Percentiles rank a stretch among this genome's conserved stretches.
Conservation (phyloP, 257 asterid genomes). For the Euphrasia confusa region DNA sequence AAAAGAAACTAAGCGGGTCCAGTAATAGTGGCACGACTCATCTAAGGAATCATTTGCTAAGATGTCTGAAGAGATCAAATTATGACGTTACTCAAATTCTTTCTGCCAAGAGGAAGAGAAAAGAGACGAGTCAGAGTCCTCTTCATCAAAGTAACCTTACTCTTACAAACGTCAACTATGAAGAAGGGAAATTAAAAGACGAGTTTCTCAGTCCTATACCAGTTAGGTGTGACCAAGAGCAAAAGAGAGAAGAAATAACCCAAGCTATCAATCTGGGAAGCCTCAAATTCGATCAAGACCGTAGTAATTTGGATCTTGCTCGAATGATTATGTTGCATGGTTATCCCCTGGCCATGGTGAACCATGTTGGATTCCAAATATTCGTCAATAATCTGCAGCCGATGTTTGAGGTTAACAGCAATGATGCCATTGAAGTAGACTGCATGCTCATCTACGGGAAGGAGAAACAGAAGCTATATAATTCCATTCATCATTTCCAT, state of each 20-base stretch:
- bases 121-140: constrained; percentile 50
- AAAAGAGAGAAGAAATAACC: constrained; percentile 51
- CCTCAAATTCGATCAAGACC: constrained; percentile 77
- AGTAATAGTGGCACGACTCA: constrained; percentile 98
- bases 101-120: constrained; percentile 79
- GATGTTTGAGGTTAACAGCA: constrained; percentile 61
- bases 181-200: constrained; percentile 63
- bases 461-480: constrained; percentile 74
- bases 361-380: constrained; percentile 76
- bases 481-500: constrained; percentile 55
- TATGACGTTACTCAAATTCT: constrained; percentile 87
- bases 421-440: constrained; percentile 62
- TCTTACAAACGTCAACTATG: constrained; percentile 43
- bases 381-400: constrained; percentile 93
- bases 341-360: constrained; percentile 86
- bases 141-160: constrained; percentile 41
- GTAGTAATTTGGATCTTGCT: constrained; percentile 84
- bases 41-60: constrained; percentile 81
- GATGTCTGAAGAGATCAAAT: constrained; percentile 90
- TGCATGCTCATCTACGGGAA: constrained; percentile 62
- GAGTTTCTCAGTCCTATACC: constrained; percentile 58
- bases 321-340: constrained; percentile 97
- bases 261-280: constrained; percentile 61
- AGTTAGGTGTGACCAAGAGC: constrained; percentile 60
- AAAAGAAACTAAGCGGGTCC: constrained; percentile 92